Conservation (phyloP, 2,329 filamentous ascomycete species). For the Diaporthe humulicola region DNA sequence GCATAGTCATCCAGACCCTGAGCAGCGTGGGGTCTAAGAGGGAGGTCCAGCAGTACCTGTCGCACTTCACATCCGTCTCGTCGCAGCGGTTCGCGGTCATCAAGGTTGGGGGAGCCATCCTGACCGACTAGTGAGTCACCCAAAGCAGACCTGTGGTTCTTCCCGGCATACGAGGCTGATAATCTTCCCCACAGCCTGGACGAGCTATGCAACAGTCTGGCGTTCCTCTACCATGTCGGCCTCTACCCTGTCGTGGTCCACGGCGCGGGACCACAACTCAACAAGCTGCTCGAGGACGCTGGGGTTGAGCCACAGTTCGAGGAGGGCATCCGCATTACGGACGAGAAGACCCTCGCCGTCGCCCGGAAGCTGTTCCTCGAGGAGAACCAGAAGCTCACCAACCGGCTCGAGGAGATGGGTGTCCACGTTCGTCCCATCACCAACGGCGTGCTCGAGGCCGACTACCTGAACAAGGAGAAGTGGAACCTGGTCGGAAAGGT, state of each 20-base stretch:
- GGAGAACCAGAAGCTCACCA: slow-evolving; percentile 93
- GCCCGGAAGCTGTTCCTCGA: slow-evolving; percentile 94
- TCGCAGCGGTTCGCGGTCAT: slow-evolving; percentile 98
- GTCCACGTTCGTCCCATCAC: slow-evolving; percentile 91
- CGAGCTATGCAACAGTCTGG: slow-evolving; percentile 88
- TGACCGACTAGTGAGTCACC: slow-evolving; percentile 78
- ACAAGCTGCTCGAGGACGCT: slow-evolving; percentile 88
- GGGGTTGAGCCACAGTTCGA: slow-evolving; percentile 96
- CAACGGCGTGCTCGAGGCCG: slow-evolving; percentile 89
- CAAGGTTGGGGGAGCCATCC: slow-evolving; percentile 96
- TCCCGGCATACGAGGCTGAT: slow-evolving; percentile 13
- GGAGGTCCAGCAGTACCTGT: slow-evolving; percentile 97
- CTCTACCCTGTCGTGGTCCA: slow-evolving; percentile 97
- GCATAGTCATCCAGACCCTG: slow-evolving; percentile 88
- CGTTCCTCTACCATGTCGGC: slow-evolving; percentile 94
- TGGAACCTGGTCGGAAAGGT: slow-evolving; percentile 97
- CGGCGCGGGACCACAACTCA: slow-evolving; percentile 94
- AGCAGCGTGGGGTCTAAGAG: slow-evolving; percentile 97
- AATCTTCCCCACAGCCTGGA: slow-evolving; percentile 67
- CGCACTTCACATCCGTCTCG: slow-evolving; percentile 95
- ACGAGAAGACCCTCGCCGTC: slow-evolving; percentile 92
- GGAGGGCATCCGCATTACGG: slow-evolving; percentile 95
- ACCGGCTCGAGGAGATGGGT: slow-evolving; percentile 90
- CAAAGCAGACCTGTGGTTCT: neutral
- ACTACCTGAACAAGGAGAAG: slow-evolving; percentile 96